Evolutionary conservation across 2,329 filamentous ascomycete genomes (phyloP).

Genomic region (Colletotrichum kahawae): DNA sequence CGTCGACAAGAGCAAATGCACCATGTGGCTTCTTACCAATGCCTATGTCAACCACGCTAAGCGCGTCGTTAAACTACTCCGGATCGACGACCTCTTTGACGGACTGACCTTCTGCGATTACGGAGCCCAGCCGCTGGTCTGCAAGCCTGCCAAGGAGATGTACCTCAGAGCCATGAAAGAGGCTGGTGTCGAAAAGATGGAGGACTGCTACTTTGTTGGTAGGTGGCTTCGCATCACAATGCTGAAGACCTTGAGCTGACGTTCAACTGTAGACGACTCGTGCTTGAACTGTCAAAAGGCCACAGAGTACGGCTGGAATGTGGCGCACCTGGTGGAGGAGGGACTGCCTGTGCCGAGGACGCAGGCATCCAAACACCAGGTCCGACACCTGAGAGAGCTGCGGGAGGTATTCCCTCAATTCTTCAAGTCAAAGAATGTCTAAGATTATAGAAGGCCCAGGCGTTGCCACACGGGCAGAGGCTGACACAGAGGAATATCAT

Average conservation of each 20-base stretch:
- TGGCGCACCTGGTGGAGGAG: conserved; percentile 84
- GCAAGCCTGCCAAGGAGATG: conserved; percentile 86
- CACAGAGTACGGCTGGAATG: conserved; percentile 82
- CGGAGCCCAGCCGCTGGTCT: conserved; percentile 71
- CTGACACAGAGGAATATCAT: not conserved
- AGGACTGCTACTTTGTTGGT: conserved; percentile 94
- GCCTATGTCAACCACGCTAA: conserved; percentile 90
- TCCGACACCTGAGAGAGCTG: conserved; percentile 78
- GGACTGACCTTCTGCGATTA: conserved; percentile 97
- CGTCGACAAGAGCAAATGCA: conserved; percentile 84
- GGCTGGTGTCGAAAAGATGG: conserved; percentile 69
- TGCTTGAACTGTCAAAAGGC: conserved; percentile 80
- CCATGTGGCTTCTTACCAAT: conserved; percentile 94
- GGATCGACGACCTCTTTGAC: conserved; percentile 88
- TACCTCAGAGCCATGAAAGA: conserved; percentile 89
- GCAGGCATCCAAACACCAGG: conserved; percentile 75
- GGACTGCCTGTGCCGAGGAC: conserved; percentile 66
- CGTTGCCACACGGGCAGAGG: not conserved
- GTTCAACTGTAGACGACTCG: conserved; percentile 73
- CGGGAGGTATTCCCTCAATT: conserved; percentile 80
- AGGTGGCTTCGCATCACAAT: conserved; percentile 39
- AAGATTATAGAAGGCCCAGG: not conserved
- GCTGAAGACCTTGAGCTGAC: conserved; percentile 3
- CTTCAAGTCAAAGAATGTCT: conserved; percentile 64
- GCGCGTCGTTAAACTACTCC: conserved; percentile 80